phyloP scores from a whole-genome alignment of 1,284 basidiomycete genomes.

The Thelephora terrestris region DNA sequence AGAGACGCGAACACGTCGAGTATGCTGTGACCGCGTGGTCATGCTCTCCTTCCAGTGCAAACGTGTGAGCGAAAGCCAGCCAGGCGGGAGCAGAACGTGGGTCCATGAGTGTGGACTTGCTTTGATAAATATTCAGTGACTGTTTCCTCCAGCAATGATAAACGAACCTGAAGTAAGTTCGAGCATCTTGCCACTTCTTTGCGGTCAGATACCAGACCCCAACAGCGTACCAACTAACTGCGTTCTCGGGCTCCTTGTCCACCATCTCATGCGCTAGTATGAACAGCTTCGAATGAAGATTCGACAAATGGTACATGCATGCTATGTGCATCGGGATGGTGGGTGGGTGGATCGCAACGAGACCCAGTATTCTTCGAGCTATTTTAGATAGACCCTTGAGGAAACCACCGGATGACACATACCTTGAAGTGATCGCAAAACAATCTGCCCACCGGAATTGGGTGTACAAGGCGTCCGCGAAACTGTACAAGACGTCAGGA shows the following conservation, averaged over 20 bases:
- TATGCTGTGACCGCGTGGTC: slow-evolving; percentile 98
- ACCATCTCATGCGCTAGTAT: slow-evolving; percentile 94
- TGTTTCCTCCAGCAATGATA: not conserved
- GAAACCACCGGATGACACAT: slow-evolving; percentile 8
- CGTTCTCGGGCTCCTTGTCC: slow-evolving; percentile 84
- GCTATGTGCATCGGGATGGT: slow-evolving; percentile 92
- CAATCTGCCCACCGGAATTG: slow-evolving; percentile 93
- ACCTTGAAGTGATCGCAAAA: slow-evolving; percentile 81
- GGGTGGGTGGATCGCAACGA: slow-evolving; percentile 73
- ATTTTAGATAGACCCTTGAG: slow-evolving; percentile 3
- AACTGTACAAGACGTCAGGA: slow-evolving; percentile 84
- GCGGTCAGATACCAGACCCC: slow-evolving; percentile 93
- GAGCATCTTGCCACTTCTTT: slow-evolving; percentile 78
- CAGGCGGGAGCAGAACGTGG: slow-evolving; percentile 93
- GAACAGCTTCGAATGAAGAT: slow-evolving; percentile 88
- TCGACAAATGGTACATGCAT: slow-evolving; percentile 92
- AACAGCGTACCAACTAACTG: slow-evolving; percentile 96
- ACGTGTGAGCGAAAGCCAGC: slow-evolving; percentile 97
- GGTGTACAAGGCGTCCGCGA: slow-evolving; percentile 85
- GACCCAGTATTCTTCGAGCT: slow-evolving; percentile 59
- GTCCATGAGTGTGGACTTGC: slow-evolving; percentile 96
- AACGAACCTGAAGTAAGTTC: slow-evolving; percentile 83
- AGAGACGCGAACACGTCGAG: slow-evolving; percentile 90
- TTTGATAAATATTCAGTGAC: slow-evolving; percentile 21
- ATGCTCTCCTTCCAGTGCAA: slow-evolving; percentile 94